Base-by-base conservation (phyloP, 148 eudicot species). In the Linanthus parryae region DNA sequence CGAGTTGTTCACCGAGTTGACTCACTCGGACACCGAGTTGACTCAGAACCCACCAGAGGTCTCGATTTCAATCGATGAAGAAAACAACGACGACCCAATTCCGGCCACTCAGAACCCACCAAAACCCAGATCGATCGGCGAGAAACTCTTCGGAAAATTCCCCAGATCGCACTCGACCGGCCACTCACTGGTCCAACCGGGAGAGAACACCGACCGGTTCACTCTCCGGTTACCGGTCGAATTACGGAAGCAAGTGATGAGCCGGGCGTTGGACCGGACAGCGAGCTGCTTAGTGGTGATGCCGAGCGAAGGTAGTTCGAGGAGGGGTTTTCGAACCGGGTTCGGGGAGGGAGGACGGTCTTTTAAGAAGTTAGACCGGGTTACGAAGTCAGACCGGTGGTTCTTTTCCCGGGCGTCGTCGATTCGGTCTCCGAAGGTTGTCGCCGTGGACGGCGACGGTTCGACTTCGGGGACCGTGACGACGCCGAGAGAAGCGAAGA, bases 141-240 rank as follows among this genome's bases (percentile, higher is more conserved):
- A 61, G 4, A 58, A 41, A 45, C 22, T 73, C 42, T 37, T 65
- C 18, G 55, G 61, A 45, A 70, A 59, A 13, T 63, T 63, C 30
- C 57, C 61, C 2, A 55, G 77, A 52, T 81, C 83, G 15, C 75
- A 74, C 35, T 74, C 88, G 20, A 77, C 88, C 27, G 88, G 83
- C 5, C 75, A 77, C 46, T 68, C 78, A 57, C 28, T 71, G 38
- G 80, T 70, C 0, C 64, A 58, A 52, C 76, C 61, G 40, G 78
- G 72, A 25, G 70, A 65, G 28, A 58, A 68, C 61, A 52, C 62
- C 44, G 82, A 77, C 34, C 59, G 80, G 65, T 77, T 52, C 43
- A 81, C 80, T 16, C 44, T 81, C 3, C 47, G 73, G 37, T 39
- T 81, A 21, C 80, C 80, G 4, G 78, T 61, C 25, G 75, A 81